A percentile compares a stretch with the other conserved stretches of the same genome.
These are phyloP conservation scores for Scopulariopsis brevicaulis DNA, from an alignment of 2,329 filamentous ascomycete species.

Conservation along the genomic window DNA sequence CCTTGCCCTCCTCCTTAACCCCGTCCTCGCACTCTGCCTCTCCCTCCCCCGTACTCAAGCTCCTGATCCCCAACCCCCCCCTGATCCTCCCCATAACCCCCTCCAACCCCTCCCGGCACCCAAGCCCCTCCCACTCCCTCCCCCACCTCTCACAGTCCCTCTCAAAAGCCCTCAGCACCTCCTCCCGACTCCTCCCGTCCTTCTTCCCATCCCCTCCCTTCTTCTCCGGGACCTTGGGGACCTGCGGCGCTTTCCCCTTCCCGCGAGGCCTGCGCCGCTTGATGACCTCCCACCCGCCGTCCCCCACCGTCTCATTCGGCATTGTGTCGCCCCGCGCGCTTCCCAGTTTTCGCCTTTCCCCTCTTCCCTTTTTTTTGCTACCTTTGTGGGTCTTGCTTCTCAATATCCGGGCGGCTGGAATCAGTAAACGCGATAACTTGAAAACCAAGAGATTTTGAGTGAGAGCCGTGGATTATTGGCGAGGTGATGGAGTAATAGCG, in stretches of 20 bases:
- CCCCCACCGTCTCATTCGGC: conserved; percentile 85
- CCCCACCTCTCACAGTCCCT: conserved; percentile 6
- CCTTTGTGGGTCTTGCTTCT: too few species aligned
- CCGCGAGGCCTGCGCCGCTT: conserved; percentile 95
- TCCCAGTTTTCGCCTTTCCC: too few species aligned
- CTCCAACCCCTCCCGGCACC: not conserved
- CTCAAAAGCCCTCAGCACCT: not conserved
- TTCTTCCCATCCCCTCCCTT: conserved; percentile 79
- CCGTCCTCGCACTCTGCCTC: too few species aligned
- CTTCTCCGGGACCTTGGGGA: conserved; percentile 53
- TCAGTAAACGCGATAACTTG: too few species aligned
- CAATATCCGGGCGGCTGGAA: too few species aligned
- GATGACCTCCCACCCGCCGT: conserved; percentile 80
- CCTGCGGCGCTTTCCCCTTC: conserved; percentile 21
- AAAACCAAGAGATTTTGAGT: too few species aligned
- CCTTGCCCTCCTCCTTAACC: not conserved
- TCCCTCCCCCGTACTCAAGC: too few species aligned
- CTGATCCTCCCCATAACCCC: not conserved
- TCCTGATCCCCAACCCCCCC: not conserved
- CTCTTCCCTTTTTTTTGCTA: too few species aligned
- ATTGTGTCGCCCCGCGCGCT: conserved; percentile 29
- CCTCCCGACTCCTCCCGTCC: conserved; percentile 49
- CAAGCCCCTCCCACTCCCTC: not conserved
- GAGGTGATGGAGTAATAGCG: too few species aligned
- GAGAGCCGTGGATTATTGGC: too few species aligned